Conservation (phyloP, 2,329 filamentous ascomycete genomes). For the Erysiphe pulchra region DNA sequence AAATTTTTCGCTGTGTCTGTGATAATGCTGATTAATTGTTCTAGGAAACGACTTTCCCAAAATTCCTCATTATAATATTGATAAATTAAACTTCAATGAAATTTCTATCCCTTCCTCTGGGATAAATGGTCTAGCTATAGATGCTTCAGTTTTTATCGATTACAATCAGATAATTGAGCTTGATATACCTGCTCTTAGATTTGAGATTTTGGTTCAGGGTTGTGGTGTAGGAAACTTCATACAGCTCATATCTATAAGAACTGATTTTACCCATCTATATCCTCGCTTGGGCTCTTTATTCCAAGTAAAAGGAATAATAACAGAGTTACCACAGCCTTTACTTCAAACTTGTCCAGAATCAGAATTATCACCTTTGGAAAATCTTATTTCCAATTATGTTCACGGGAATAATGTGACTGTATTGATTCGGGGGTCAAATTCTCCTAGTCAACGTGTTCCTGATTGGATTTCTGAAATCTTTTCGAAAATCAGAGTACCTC, state of each 20-base stretch:
- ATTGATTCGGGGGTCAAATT: conserved; percentile 56
- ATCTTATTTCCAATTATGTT: conserved; percentile 57
- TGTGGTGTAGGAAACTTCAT: conserved; percentile 53
- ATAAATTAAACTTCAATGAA: conserved; percentile 56
- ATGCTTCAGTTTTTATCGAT: conserved; percentile 44
- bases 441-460: conserved; percentile 41
- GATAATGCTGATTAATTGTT: background rate
- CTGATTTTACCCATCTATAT: conserved; percentile 36
- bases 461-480: conserved; percentile 63
- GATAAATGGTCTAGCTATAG: conserved; percentile 43
- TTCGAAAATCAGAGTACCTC: conserved; percentile 54
- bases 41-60: conserved; percentile 43
- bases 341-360: conserved; percentile 51
- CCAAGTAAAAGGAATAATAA: conserved; percentile 45
- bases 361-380: conserved; percentile 59
- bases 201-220: conserved; percentile 64
- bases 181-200: conserved; percentile 52
- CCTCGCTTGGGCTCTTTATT: conserved; percentile 42
- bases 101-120: conserved; percentile 23
- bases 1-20: no score
- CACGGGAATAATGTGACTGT: conserved; percentile 54
- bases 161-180: conserved; percentile 45
- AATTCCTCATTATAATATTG: conserved; percentile 63
- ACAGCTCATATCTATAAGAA: conserved; percentile 49
- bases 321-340: conserved; percentile 46